A percentile compares a stretch with the other conserved stretches of the same genome.
These are phyloP conservation scores for Chaetomium olivaceum DNA, from an alignment of 2,329 filamentous ascomycete genomes.

Conservation along the genomic window DNA sequence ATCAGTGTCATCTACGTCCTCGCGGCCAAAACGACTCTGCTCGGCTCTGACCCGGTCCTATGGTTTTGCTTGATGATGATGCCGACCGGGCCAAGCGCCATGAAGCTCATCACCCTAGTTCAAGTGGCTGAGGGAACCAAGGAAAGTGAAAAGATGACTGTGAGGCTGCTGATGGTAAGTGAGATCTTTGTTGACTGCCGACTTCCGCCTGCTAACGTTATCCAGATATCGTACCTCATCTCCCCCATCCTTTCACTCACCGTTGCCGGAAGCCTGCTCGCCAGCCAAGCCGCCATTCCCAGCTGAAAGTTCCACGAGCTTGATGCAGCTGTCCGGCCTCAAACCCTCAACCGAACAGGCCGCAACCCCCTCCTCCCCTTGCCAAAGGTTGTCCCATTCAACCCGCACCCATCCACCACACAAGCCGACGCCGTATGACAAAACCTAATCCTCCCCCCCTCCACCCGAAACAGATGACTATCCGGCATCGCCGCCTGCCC, in stretches of 20 bases:
- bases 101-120: constrained; percentile 49
- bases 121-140: constrained; percentile 45
- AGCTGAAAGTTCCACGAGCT: constrained; percentile 19
- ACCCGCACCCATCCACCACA: constrained; percentile 24
- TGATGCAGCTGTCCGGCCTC: neutral
- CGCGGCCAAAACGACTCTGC: constrained; percentile 51
- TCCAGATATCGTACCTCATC: constrained; percentile 32
- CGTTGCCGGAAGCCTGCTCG: constrained; percentile 29
- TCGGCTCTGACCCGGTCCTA: constrained; percentile 61
- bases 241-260: constrained; percentile 30
- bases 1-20: constrained; percentile 57
- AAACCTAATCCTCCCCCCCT: constrained; percentile 34
- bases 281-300: constrained; percentile 25
- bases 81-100: constrained; percentile 49
- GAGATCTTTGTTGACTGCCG: neutral
- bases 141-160: constrained; percentile 45
- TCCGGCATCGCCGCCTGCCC: constrained; percentile 30
- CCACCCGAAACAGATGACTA: constrained; percentile 35
- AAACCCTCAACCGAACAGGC: neutral
- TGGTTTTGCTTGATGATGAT: constrained; percentile 61
- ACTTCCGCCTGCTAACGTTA: neutral
- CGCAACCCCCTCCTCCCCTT: neutral
- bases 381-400: constrained; percentile 25
- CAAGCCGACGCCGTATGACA: constrained; percentile 31
- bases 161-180: constrained; percentile 41